Evolutionary conservation across 2,329 filamentous ascomycete genomes (phyloP).

Genomic region (Colletotrichum costaricense): DNA sequence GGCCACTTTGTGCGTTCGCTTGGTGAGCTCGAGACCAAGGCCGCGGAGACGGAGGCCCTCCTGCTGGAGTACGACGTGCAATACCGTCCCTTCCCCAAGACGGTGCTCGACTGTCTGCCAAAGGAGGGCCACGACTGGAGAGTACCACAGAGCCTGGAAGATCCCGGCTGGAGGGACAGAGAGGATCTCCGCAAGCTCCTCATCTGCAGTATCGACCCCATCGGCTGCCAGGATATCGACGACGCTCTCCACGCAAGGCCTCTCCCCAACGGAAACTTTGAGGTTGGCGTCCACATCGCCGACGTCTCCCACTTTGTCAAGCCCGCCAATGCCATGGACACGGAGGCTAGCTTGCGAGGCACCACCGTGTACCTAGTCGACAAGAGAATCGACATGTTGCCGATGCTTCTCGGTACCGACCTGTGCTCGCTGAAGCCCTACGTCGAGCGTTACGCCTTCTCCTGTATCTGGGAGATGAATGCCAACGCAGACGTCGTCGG

Average conservation of each 20-base stretch:
- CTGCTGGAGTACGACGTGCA: conserved; percentile 97
- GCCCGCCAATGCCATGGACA: conserved; percentile 96
- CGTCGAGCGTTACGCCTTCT: conserved; percentile 93
- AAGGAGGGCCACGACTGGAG: conserved; percentile 93
- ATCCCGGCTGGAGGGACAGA: conserved; percentile 88
- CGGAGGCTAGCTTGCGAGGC: conserved; percentile 91
- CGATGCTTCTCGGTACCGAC: conserved; percentile 94
- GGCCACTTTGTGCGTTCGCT: conserved; percentile 95
- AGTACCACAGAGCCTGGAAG: conserved; percentile 81
- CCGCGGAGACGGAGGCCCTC: conserved; percentile 95
- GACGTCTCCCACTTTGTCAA: conserved; percentile 99
- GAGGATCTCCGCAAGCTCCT: conserved; percentile 86
- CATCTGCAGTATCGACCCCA: conserved; percentile 97
- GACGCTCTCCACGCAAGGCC: conserved; percentile 90
- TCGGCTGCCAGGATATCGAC: conserved; percentile 97
- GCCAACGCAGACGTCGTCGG: conserved; percentile 86
- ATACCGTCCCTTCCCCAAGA: conserved; percentile 96
- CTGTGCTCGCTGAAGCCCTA: conserved; percentile 97
- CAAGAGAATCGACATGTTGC: conserved; percentile 99
- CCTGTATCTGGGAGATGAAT: conserved; percentile 89
- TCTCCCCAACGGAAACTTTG: conserved; percentile 91
- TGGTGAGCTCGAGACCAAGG: conserved; percentile 94
- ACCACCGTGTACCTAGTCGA: conserved; percentile 98
- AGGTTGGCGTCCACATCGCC: conserved; percentile 98
- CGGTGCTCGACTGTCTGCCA: conserved; percentile 92